These are phyloP conservation scores for Murraya paniculata DNA, from an alignment of 345 rosid species.

Conservation along the genomic window DNA sequence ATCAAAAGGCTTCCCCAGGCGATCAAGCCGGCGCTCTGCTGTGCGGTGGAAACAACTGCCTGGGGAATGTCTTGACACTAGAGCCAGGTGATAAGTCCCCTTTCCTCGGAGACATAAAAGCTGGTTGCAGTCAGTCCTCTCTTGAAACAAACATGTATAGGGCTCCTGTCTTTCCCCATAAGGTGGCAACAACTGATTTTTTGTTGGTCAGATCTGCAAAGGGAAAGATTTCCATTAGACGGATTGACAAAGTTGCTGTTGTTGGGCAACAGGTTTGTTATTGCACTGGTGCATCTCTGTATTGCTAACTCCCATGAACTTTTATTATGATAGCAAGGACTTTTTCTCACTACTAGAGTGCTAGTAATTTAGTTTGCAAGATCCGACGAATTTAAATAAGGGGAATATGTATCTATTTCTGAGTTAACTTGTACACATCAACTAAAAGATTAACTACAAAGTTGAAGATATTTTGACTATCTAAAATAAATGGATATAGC, in stretches of 20 bases:
- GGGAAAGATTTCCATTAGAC: constrained; percentile 90
- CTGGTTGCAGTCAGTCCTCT: constrained; percentile 80
- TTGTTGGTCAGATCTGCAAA: constrained; percentile 89
- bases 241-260: constrained; percentile 82
- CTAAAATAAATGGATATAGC: background rate
- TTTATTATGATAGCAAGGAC: background rate
- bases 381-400: background rate
- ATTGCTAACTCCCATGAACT: background rate
- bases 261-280: constrained; percentile 93
- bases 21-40: constrained; percentile 66
- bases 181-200: constrained; percentile 80
- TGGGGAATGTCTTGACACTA: constrained; percentile 68
- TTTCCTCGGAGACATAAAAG: constrained; percentile 88
- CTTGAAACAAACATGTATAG: constrained; percentile 93
- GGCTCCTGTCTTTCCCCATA: constrained; percentile 87
- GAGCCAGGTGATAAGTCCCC: constrained; percentile 94
- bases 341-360: background rate
- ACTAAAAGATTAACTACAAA: background rate
- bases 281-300: background rate
- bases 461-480: background rate
- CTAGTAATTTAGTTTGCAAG: background rate
- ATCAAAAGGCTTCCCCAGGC: constrained; percentile 72
- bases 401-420: background rate
- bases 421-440: background rate
- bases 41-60: constrained; percentile 51